Base-by-base conservation (phyloP, 2,329 filamentous ascomycete species). In the Aspergillus puulaauensis region DNA sequence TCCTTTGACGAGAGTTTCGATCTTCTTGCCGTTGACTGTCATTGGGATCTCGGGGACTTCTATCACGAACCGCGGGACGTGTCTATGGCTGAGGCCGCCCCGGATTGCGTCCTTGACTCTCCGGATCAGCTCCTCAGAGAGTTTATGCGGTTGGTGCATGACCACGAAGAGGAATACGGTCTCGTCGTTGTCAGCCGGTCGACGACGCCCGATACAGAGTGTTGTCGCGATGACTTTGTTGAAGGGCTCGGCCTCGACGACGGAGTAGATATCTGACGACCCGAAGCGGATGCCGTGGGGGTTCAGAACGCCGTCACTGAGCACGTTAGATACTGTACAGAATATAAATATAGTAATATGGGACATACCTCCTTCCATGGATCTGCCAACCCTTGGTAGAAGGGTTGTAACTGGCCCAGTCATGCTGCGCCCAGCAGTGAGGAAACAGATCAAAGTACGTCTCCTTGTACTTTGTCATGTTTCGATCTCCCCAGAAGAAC, bases 31-130 rank as follows among this genome's bases (percentile, higher is more conserved):
- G 24, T 47, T 47, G 24, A 27, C 21, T n/a, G 44, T 47, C 6
- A 90, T 89, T 59, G 90, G 91, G 69, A 95, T 91, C 64, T 90
- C 90, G n/a, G 87, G 87, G 4, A 89, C 90, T 76, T 91, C 86
- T 70, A 93, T 93, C 21, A 95, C 81, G 70, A 87, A 91, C 70
- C 80, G 87, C 1, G 91, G 91, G 15, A 93, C 87, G 75, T 93
- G 90, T 54, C 90, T 78, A 70, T 87, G 86, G 39, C 87, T 90
- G 67, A 87, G 75, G 62, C 88, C 87, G 62, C 77, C 80, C 4
- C 79, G 80, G 67, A 96, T 91, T 12, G 83, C 84, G 12, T 79
- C 77, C 71, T 87, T 89, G 0, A 95, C 77, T 8, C 80, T 79
- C 3, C 71, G 70, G 0, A 87, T 84, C 51, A 93, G 69, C 24